Percentiles rank a stretch among this genome's conserved stretches.
phyloP scores from a whole-genome alignment of 441 rosid species.

The Jatropha multifida region DNA sequence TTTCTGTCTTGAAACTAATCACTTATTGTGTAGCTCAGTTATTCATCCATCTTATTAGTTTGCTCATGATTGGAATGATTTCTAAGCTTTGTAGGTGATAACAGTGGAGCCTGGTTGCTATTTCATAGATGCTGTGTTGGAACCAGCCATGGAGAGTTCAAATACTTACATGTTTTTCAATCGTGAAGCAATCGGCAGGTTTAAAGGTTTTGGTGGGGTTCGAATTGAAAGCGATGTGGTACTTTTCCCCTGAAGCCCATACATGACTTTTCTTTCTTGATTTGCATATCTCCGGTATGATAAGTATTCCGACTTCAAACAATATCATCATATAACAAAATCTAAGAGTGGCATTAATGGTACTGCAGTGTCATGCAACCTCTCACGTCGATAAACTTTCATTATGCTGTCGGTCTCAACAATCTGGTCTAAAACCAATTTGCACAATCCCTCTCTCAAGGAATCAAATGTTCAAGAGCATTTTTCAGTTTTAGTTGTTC shows the following conservation, averaged over 20 bases:
- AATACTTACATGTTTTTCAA: slow-evolving; percentile 68
- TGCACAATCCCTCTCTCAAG: not conserved
- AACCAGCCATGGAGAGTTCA: slow-evolving; percentile 59
- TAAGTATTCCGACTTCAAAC: not conserved
- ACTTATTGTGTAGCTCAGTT: too few relatives aligned
- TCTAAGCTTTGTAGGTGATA: slow-evolving; percentile 57
- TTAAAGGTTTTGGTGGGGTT: slow-evolving; percentile 82
- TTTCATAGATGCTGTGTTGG: slow-evolving; percentile 77
- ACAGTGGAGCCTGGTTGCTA: slow-evolving; percentile 99
- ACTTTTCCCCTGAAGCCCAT: slow-evolving; percentile 20
- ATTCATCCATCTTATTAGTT: too few relatives aligned
- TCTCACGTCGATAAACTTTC: not conserved
- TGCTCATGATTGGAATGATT: not conserved
- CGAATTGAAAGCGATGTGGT: slow-evolving; percentile 97
- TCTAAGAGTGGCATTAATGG: not conserved
- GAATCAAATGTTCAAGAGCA: not conserved
- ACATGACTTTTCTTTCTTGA: not conserved
- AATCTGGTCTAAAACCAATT: not conserved
- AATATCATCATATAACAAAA: not conserved
- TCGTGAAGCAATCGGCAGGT: slow-evolving; percentile 49
- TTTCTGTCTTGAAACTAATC: too few relatives aligned
- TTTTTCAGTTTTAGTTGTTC: not conserved
- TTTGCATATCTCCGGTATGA: not conserved
- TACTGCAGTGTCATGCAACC: not conserved
- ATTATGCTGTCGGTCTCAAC: not conserved